Evolutionary conservation across 208 protist genomes (phyloP), one percentile per base, ranked within the genome.

Genomic region (Acanthamoeba castellanii): DNA sequence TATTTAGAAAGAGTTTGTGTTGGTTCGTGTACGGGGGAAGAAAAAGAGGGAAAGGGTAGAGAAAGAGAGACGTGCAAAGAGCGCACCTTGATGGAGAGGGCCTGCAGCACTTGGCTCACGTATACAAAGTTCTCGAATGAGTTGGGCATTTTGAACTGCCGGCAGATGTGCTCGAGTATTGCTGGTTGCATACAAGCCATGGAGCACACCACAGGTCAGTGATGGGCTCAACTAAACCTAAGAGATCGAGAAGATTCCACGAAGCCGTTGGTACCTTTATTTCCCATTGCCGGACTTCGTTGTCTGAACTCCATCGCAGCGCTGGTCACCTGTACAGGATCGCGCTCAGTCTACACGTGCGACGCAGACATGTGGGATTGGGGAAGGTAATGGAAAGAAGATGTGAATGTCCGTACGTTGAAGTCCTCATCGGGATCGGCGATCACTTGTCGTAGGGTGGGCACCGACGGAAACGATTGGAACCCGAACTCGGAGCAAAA

Each of bases 401-500:
- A 45, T 8, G 1, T 9, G 16, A 30, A 18, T 14, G 25, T 25
- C 16, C 82, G 8, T 25, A 89, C 82, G 64, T 92, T 78, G 27
- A 70, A 76, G 25, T 94, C 93, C 13, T 47, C 52, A 11, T 42
- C 72, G 34, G 27, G 18, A 42, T 95, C 14, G 7, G 94, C 82
- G 9, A 68, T 37, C 18, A 90, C 84, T 66, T 52, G 37, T 52
- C 57, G 34, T 8, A 95, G 61, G 30, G 94, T 72, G 34, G 14
- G 16, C 20, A 82, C 64, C 8, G 50, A 64, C 5, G 95, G 95
- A 34, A 96, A 37, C 22, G 91, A 95, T 88, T 98, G 97, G 55
- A 97, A 98, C 13, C 97, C 97, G 95, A 97, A 98, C 90, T 98
- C 97, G n/a, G 95, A 97, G 11, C 95, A 82, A 76, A 98, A 98